These are phyloP conservation scores for Fusarium buxicola DNA, from an alignment of 2,329 filamentous ascomycete genomes.

Conservation along the genomic window DNA sequence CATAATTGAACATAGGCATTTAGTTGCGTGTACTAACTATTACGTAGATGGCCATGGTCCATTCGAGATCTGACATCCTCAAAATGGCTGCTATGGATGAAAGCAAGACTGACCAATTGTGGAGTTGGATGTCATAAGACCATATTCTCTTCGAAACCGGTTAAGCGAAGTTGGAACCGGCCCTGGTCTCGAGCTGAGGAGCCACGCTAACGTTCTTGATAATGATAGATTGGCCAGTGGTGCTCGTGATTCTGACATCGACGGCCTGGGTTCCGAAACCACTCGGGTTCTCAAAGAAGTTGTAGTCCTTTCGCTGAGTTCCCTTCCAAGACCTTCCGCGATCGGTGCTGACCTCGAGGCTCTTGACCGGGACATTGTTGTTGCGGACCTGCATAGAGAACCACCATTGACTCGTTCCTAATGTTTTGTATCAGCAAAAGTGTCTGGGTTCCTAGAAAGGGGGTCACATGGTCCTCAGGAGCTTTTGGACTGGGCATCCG, in stretches of 20 bases:
- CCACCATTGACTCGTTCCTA: slow-evolving; percentile 49
- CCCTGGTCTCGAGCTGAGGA: slow-evolving; percentile 45
- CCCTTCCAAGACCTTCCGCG: slow-evolving; percentile 67
- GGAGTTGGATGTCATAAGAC: background rate
- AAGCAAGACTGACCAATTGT: too few relatives aligned
- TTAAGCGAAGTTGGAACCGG: slow-evolving; percentile 48
- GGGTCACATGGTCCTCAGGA: too few relatives aligned
- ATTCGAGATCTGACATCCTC: background rate
- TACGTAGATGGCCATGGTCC: background rate
- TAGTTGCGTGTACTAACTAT: background rate
- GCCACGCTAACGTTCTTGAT: slow-evolving; percentile 63
- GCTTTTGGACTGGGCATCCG: too few relatives aligned
- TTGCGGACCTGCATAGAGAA: slow-evolving; percentile 70
- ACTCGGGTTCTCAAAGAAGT: slow-evolving; percentile 70
- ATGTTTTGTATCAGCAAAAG: background rate
- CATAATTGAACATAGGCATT: too few relatives aligned
- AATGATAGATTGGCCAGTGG: slow-evolving; percentile 61
- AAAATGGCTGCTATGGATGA: background rate
- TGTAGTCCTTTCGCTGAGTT: slow-evolving; percentile 65
- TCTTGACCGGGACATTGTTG: slow-evolving; percentile 65
- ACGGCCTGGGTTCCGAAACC: slow-evolving; percentile 68
- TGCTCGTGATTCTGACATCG: slow-evolving; percentile 66
- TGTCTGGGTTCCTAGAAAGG: too few relatives aligned
- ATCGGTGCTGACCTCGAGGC: slow-evolving; percentile 71
- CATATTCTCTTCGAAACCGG: background rate